Conservation (phyloP, 2,329 filamentous ascomycete species). For the Colletotrichum sp. region DNA sequence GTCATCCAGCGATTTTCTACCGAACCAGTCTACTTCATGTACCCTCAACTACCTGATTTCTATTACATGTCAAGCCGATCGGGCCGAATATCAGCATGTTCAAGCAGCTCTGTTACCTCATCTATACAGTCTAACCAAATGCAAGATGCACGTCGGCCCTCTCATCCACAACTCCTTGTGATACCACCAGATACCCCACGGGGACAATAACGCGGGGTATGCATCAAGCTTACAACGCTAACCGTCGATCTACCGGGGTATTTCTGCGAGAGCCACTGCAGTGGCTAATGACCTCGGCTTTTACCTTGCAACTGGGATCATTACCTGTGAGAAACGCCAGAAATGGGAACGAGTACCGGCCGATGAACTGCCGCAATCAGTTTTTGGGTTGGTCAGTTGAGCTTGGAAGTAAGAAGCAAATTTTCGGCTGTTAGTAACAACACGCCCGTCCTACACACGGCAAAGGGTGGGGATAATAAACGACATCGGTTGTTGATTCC, state of each 20-base stretch:
- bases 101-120: fast-evolving
- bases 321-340: fast-evolving
- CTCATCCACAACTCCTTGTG: not conserved
- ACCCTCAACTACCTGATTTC: not conserved
- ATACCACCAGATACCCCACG: not conserved
- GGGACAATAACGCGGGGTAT: not conserved
- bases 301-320: not conserved
- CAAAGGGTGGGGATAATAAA: not conserved
- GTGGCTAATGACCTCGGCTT: not conserved
- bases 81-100: not conserved
- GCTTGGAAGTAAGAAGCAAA: not conserved
- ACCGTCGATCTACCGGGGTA: not conserved
- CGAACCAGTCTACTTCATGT: not conserved
- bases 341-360: not conserved
- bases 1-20: not conserved
- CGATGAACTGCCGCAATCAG: not conserved
- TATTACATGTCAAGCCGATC: not conserved
- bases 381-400: not conserved
- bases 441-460: fast-evolving
- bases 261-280: not conserved
- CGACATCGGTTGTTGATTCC: not conserved
- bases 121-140: not conserved
- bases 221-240: not conserved
- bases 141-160: not conserved
- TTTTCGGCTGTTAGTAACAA: not conserved